Conservation (phyloP, 352 stramenopile species). For the Phytophthora kernoviae region DNA sequence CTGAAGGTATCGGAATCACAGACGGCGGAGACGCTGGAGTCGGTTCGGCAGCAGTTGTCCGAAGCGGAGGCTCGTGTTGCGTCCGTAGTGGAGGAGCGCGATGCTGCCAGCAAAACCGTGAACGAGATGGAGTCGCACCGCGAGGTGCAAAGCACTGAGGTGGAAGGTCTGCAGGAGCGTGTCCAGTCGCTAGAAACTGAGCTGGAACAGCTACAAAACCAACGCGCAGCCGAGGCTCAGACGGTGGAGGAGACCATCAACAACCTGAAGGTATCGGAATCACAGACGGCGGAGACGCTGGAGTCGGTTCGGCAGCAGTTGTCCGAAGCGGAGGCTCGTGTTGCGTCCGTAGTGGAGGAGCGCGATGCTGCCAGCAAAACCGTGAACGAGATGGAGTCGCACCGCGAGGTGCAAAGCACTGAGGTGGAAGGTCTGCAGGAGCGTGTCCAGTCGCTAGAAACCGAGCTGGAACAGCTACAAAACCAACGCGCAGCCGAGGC, state of each 20-base stretch:
- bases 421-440: conserved; percentile 2
- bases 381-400: conserved; percentile 5
- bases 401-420: not conserved
- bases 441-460: conserved; percentile 11
- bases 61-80: conserved; percentile 3
- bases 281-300: conserved; percentile 6
- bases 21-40: conserved; percentile 6
- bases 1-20: conserved; percentile 2
- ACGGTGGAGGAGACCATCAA: conserved; percentile 7
- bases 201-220: not conserved
- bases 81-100: not conserved
- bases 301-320: conserved; percentile 12
- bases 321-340: not conserved
- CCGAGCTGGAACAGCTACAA: not conserved
- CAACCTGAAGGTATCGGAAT: conserved; percentile 1
- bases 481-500: conserved; percentile 15
- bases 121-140: conserved; percentile 9
- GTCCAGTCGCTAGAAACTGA: conserved; percentile 4
- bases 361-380: not conserved
- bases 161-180: conserved; percentile 4
- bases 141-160: not conserved
- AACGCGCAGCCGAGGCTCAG: conserved; percentile 14
- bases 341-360: conserved; percentile 3
- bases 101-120: not conserved
- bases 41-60: conserved; percentile 9